A percentile compares a stretch with the other conserved stretches of the same genome.
phyloP scores from a whole-genome alignment of 116 monocot genomes.

The Trichopus zeylanicus region DNA sequence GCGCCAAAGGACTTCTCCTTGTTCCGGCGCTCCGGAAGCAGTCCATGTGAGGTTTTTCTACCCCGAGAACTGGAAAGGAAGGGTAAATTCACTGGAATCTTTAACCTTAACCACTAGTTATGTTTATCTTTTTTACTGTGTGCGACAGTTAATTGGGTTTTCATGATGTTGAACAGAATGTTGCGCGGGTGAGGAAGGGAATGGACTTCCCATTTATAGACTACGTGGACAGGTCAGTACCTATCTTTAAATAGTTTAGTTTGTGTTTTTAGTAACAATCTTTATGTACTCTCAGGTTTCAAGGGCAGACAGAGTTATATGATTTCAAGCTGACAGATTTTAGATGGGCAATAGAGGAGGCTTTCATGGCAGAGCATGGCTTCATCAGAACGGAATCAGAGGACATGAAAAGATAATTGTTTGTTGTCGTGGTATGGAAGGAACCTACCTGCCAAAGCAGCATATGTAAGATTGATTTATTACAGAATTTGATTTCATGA shows the following conservation, averaged over 20 bases:
- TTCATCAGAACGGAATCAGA: conserved; percentile 19
- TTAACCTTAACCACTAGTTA: not conserved
- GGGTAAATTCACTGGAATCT: conserved; percentile 28
- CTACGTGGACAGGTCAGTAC: conserved; percentile 44
- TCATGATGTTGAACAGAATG: conserved; percentile 40
- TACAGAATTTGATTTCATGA: not conserved
- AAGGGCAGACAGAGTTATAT: conserved; percentile 37
- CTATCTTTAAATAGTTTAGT: not conserved
- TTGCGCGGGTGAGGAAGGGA: conserved; percentile 66
- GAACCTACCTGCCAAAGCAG: conserved; percentile 44
- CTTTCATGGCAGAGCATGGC: conserved; percentile 51
- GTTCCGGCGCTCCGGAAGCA: no score
- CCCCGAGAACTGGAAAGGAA: conserved; percentile 23
- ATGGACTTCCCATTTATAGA: conserved; percentile 70
- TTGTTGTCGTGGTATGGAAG: conserved; percentile 50
- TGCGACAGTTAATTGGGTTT: not conserved
- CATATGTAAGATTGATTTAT: conserved; percentile 42
- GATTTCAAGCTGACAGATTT: conserved; percentile 37
- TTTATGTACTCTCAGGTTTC: conserved; percentile 36
- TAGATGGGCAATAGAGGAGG: conserved; percentile 56
- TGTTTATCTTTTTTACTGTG: not conserved
- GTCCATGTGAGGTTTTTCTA: no score
- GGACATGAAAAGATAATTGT: conserved; percentile 23
- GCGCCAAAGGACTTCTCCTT: conserved; percentile 26
- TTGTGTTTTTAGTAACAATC: no score